Evolutionary conservation across 164 flowering plant species (phyloP).

Genomic region (Aristolochia californica): DNA sequence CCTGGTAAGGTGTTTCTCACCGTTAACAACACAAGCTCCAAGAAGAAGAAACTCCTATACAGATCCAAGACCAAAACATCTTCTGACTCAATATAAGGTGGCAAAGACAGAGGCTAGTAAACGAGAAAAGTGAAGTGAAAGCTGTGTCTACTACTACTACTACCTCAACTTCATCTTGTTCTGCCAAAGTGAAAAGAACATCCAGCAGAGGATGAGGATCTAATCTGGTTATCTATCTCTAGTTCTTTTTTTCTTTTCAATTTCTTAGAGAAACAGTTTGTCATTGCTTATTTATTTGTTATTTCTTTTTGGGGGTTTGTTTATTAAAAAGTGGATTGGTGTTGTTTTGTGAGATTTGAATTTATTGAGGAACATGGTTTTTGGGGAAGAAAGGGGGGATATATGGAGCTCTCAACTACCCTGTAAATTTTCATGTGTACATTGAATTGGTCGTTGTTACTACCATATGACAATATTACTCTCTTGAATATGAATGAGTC

Average conservation of each 20-base stretch:
- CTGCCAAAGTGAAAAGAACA: background rate
- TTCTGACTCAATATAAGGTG: slow-evolving; percentile 2
- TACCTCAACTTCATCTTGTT: background rate
- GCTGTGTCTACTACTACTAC: background rate
- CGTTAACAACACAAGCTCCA: slow-evolving; percentile 62
- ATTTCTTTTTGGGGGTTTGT: slow-evolving; percentile 1
- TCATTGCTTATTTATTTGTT: background rate
- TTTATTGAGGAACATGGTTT: slow-evolving; percentile 6
- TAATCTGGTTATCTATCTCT: background rate
- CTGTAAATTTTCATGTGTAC: slow-evolving; percentile 10
- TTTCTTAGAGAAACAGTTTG: background rate
- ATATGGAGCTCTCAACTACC: slow-evolving; percentile 3
- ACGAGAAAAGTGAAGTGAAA: background rate
- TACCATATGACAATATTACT: background rate
- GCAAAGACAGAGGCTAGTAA: background rate
- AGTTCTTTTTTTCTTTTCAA: background rate
- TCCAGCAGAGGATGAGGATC: background rate
- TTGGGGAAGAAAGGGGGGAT: slow-evolving; percentile 3
- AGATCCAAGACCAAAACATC: slow-evolving; percentile 61
- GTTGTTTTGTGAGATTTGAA: slow-evolving; percentile 7
- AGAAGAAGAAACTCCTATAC: slow-evolving; percentile 85
- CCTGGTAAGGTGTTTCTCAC: slow-evolving; percentile 70
- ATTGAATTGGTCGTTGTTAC: slow-evolving; percentile 1
- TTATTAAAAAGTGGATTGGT: slow-evolving; percentile 1
- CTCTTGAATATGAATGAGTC: background rate